These are phyloP conservation scores for Solanum chacoense DNA, from an alignment of 305 asterid species.

Conservation along the genomic window DNA sequence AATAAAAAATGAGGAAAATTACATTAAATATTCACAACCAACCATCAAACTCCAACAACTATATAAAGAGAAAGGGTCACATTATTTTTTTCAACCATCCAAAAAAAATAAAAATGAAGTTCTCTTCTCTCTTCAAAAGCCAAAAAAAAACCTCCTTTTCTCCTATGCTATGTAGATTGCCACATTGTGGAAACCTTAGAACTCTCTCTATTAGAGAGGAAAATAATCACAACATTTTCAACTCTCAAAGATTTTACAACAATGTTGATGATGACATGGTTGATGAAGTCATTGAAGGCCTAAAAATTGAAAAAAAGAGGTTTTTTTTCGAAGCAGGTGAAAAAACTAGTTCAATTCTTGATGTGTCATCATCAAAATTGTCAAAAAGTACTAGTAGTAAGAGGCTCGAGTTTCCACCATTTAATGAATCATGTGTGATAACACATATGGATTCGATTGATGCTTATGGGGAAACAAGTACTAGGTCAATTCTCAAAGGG, in stretches of 20 bases:
- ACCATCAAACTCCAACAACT: background rate
- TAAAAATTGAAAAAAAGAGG: constrained; percentile 24
- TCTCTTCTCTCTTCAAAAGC: constrained; percentile 46
- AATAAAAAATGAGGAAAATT: background rate
- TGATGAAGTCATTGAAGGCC: constrained; percentile 30
- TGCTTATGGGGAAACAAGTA: background rate
- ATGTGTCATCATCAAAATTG: background rate
- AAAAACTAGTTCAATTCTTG: constrained; percentile 40
- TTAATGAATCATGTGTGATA: constrained; percentile 19
- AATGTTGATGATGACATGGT: constrained; percentile 12
- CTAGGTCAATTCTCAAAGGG: background rate
- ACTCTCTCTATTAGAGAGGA: constrained; percentile 39
- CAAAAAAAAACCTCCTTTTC: background rate
- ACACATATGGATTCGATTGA: constrained; percentile 18
- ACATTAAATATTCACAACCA: background rate
- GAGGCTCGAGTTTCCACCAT: background rate
- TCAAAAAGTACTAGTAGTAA: background rate
- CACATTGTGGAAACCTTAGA: constrained; percentile 31
- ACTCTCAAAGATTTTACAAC: background rate
- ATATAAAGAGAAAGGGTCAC: background rate
- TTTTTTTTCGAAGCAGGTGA: constrained; percentile 55
- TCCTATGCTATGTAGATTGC: constrained; percentile 40
- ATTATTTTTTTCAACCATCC: background rate
- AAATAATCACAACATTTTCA: constrained; percentile 6
- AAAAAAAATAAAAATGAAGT: constrained; percentile 24